Evolutionary conservation across 1,139 yeast species (phyloP).

Genomic region (Candida tunisiensis): DNA sequence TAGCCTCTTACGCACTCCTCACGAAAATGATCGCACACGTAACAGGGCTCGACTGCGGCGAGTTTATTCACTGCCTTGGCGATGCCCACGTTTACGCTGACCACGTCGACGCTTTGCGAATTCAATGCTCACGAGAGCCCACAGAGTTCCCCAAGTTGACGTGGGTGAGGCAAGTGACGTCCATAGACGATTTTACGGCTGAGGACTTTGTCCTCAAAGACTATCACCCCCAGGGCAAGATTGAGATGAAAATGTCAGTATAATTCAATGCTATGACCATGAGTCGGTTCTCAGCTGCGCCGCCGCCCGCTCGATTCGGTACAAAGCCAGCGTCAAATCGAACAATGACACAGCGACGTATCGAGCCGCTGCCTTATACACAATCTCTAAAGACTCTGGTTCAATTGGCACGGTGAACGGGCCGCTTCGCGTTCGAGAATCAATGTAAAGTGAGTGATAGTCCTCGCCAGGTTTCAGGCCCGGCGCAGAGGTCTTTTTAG

Average conservation of each 20-base stretch:
- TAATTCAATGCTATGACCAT: constrained; percentile 1
- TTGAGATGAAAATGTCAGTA: constrained; percentile 72
- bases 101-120: constrained; percentile 78
- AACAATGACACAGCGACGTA: no score
- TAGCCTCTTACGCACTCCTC: constrained; percentile 86
- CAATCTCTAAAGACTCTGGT: no score
- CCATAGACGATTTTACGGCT: constrained; percentile 72
- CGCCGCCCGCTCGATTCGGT: no score
- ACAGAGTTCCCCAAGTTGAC: constrained; percentile 60
- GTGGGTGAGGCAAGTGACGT: constrained; percentile 47
- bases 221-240: constrained; percentile 68
- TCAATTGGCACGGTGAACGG: no score
- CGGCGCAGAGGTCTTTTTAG: no score
- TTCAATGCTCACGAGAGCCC: constrained; percentile 63
- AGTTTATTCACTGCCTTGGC: constrained; percentile 87
- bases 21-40: constrained; percentile 93
- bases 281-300: no score
- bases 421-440: no score
- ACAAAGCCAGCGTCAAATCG: no score
- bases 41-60: constrained; percentile 89
- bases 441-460: no score
- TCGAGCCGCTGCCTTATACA: no score
- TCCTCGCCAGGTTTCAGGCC: no score
- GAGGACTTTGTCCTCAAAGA: constrained; percentile 74
- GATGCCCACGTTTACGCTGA: constrained; percentile 91